phyloP scores from a whole-genome alignment of 1,139 yeast species.

The Fermentozyma sake region DNA sequence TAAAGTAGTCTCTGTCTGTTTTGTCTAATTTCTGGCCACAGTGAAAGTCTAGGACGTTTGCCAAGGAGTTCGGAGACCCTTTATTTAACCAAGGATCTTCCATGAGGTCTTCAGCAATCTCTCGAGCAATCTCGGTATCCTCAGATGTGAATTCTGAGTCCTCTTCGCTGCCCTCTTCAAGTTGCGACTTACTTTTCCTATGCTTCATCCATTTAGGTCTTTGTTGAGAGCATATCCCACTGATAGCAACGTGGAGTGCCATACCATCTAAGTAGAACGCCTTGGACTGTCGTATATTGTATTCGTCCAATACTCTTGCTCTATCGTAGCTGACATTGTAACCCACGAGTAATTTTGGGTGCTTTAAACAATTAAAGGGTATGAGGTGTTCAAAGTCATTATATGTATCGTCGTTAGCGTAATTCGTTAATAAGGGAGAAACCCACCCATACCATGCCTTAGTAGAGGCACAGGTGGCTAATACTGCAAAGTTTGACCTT shows the following conservation, averaged over 20 bases:
- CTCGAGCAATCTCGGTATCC: constrained; percentile 3
- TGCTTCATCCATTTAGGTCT: constrained; percentile 73
- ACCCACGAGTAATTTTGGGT: constrained; percentile 68
- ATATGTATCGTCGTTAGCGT: constrained; percentile 27
- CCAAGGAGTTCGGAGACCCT: constrained; percentile 77
- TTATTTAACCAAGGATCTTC: constrained; percentile 76
- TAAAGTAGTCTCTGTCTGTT: constrained; percentile 59
- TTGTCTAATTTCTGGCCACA: constrained; percentile 71
- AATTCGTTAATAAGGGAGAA: constrained; percentile 69
- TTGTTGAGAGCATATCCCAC: constrained; percentile 93
- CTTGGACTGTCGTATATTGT: constrained; percentile 58
- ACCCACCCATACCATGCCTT: constrained; percentile 96
- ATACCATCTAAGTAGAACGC: constrained; percentile 86
- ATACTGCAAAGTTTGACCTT: constrained; percentile 64
- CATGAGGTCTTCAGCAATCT: constrained; percentile 22
- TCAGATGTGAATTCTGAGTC: constrained; percentile 5
- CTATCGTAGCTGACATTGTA: constrained; percentile 91
- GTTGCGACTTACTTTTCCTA: constrained; percentile 33
- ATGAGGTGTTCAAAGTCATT: constrained; percentile 61
- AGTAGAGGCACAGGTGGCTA: constrained; percentile 77
- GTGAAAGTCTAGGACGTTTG: constrained; percentile 77
- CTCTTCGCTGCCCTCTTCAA: constrained; percentile 6
- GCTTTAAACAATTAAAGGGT: constrained; percentile 55
- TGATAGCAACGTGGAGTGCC: constrained; percentile 86
- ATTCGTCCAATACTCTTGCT: constrained; percentile 81